These are phyloP conservation scores for Lecanicillium sp. DNA, from an alignment of 2,329 filamentous ascomycete species.

Conservation along the genomic window DNA sequence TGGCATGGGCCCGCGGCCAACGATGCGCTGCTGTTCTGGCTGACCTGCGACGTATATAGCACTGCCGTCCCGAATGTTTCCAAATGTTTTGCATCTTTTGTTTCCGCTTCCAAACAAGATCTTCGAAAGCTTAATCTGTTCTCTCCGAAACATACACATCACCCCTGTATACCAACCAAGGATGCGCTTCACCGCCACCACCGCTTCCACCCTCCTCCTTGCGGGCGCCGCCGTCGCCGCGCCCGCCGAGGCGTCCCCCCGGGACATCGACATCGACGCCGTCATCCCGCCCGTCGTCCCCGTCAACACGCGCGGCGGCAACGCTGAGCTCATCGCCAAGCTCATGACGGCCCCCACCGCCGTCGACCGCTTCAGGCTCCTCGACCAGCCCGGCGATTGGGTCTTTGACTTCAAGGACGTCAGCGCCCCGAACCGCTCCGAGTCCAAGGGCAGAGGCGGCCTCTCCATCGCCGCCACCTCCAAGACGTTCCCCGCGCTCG, in stretches of 20 bases:
- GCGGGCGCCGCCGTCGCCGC: slow-evolving; percentile 16
- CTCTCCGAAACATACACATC: not conserved
- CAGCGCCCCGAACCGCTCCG: slow-evolving; percentile 13
- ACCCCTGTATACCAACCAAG: not conserved
- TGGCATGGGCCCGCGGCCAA: not conserved
- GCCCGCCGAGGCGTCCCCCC: slow-evolving; percentile 1
- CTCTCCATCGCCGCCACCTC: slow-evolving; percentile 34
- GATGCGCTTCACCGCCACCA: slow-evolving; percentile 15
- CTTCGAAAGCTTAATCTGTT: not conserved
- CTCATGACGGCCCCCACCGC: slow-evolving; percentile 26
- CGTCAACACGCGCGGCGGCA: slow-evolving; percentile 23
- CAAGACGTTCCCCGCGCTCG: slow-evolving; percentile 44
- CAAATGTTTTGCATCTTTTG: not conserved
- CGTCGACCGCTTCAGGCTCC: slow-evolving; percentile 26
- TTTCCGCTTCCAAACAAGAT: slow-evolving; percentile 2
- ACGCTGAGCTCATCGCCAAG: slow-evolving; percentile 24
- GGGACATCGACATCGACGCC: slow-evolving; percentile 16
- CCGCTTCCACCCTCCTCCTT: slow-evolving; percentile 15
- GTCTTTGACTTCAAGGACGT: slow-evolving; percentile 36
- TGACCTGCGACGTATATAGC: slow-evolving; percentile 2
- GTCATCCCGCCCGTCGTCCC: slow-evolving; percentile 24
- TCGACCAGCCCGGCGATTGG: slow-evolving; percentile 31
- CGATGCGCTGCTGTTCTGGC: not conserved
- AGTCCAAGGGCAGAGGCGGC: slow-evolving; percentile 30
- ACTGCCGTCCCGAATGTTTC: slow-evolving; percentile 3